Evolutionary conservation across 2,329 filamentous ascomycete species (phyloP).

Genomic region (Endoconidiophora laricicola): DNA sequence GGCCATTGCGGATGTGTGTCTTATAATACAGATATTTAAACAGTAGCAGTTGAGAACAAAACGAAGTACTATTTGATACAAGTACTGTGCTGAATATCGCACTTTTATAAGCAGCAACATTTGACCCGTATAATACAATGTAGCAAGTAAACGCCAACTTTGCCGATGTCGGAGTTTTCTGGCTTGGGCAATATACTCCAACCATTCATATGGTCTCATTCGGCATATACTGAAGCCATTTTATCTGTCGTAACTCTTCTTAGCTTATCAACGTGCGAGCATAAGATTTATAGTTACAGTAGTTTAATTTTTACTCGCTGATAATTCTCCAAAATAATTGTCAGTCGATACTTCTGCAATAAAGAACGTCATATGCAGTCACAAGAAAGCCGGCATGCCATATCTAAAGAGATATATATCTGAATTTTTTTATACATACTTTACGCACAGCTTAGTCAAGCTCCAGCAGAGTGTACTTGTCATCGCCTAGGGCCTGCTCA

Average conservation of each 20-base stretch:
- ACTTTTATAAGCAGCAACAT: background rate
- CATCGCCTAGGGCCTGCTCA: slow-evolving; percentile 51
- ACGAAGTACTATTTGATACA: background rate
- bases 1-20: background rate
- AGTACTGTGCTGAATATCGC: background rate
- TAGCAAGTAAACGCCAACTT: background rate
- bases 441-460: slow-evolving; percentile 22
- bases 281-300: no score
- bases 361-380: no score
- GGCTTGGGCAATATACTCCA: slow-evolving; percentile 5
- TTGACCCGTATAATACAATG: background rate
- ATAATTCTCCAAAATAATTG: no score
- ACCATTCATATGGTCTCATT: background rate
- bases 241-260: no score
- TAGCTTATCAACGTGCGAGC: no score
- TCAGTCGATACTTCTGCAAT: no score
- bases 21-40: background rate
- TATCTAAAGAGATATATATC: slow-evolving; percentile 1
- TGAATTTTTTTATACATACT: background rate
- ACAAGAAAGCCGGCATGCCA: background rate
- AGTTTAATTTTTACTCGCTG: no score
- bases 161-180: slow-evolving; percentile 15
- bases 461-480: slow-evolving; percentile 35
- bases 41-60: background rate
- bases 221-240: background rate